Percentiles rank a stretch among this genome's conserved stretches.
Evolutionary conservation across 2,329 filamentous ascomycete species (phyloP).

Genomic region (Colletotrichum sp.): DNA sequence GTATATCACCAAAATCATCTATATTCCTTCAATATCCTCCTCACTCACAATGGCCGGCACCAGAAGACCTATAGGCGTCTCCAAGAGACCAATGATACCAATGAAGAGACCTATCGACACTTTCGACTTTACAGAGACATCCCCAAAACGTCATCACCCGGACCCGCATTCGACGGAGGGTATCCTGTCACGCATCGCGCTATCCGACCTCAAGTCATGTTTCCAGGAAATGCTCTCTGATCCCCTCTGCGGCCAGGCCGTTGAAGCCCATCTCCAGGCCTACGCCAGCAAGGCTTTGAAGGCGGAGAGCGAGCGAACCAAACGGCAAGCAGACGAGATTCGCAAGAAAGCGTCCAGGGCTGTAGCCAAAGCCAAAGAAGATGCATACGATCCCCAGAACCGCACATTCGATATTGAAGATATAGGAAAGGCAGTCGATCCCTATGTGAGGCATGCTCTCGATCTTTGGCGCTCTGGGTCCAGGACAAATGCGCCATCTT

Average conservation of each 20-base stretch:
- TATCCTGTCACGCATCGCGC: neutral
- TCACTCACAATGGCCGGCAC: too few relatives aligned
- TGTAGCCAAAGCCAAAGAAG: neutral
- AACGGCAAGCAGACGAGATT: neutral
- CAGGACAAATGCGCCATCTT: neutral
- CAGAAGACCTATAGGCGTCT: neutral
- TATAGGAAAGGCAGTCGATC: neutral
- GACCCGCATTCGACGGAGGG: neutral
- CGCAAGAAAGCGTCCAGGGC: neutral
- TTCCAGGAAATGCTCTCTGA: neutral
- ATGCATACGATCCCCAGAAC: neutral
- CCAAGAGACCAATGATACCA: neutral
- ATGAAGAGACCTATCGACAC: neutral
- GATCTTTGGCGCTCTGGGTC: neutral
- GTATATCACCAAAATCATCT: neutral
- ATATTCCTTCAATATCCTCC: too few relatives aligned
- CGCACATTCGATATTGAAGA: too few relatives aligned
- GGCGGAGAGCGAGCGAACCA: neutral
- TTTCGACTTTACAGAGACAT: neutral
- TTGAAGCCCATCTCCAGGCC: neutral
- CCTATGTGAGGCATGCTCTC: neutral
- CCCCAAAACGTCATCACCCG: neutral
- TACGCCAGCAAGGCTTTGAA: neutral
- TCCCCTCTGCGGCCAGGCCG: neutral
- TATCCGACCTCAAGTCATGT: neutral